Percentiles rank a stretch among this genome's conserved stretches.
Conservation (phyloP, 768 basidiomycete species). For the Mycena kentingensis region DNA sequence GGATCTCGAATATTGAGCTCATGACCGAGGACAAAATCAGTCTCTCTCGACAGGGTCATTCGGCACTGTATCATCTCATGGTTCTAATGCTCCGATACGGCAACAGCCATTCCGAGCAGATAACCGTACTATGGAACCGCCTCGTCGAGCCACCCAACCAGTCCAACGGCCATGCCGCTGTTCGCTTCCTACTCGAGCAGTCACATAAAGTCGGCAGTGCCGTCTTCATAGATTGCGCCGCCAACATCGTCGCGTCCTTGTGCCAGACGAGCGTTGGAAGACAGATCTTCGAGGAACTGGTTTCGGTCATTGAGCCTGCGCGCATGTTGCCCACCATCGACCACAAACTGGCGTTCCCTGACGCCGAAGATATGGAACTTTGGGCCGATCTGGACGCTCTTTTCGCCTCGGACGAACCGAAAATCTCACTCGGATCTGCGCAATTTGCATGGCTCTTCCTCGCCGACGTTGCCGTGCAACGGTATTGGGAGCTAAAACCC, state of each 20-base stretch:
- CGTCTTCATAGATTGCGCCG: conserved; percentile 76
- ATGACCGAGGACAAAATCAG: conserved; percentile 58
- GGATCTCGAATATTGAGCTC: conserved; percentile 78
- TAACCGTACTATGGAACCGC: conserved; percentile 76
- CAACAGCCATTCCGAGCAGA: conserved; percentile 75
- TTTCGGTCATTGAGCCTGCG: conserved; percentile 78
- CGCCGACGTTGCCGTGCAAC: conserved; percentile 72
- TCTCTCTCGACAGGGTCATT: conserved; percentile 59
- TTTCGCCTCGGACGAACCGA: conserved; percentile 68
- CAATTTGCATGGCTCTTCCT: conserved; percentile 89
- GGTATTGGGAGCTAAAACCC: conserved; percentile 71
- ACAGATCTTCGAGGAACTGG: conserved; percentile 80
- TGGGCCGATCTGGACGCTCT: conserved; percentile 81
- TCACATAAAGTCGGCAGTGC: conserved; percentile 81
- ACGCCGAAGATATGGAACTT: conserved; percentile 67
- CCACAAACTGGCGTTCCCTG: conserved; percentile 65
- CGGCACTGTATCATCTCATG: conserved; percentile 78
- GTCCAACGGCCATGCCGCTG: conserved; percentile 75
- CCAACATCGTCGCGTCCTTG: conserved; percentile 81
- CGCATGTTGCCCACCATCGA: conserved; percentile 81
- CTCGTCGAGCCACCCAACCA: conserved; percentile 72
- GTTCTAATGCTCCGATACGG: conserved; percentile 79
- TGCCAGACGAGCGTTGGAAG: conserved; percentile 75
- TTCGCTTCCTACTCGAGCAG: conserved; percentile 85
- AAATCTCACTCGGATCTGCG: conserved; percentile 73